Conservation (phyloP, 192 early-diverging fungal species). For the Lunasporangiospora selenospora region DNA sequence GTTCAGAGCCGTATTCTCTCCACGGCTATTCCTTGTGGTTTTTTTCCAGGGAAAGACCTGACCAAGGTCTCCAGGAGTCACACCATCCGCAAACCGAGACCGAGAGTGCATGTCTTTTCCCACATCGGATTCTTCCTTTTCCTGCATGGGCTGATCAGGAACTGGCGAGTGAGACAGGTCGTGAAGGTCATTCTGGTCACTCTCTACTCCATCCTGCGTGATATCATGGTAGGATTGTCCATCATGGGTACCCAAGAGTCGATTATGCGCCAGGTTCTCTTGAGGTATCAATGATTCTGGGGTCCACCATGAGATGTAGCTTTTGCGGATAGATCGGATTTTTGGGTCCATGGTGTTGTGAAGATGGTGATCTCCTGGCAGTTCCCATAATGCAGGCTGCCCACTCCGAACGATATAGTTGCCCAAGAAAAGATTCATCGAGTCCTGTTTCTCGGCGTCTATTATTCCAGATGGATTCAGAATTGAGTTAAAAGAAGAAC, state of each 20-base stretch:
- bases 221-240: conserved; percentile 16
- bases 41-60: too few relatives aligned
- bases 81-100: too few relatives aligned
- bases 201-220: conserved; percentile 11
- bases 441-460: conserved; percentile 97
- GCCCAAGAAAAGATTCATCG: conserved; percentile 91
- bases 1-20: too few relatives aligned
- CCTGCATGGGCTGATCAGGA: too few relatives aligned
- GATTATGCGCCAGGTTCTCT: conserved; percentile 29
- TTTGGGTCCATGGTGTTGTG: conserved; percentile 64
- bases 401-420: conserved; percentile 65
- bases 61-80: too few relatives aligned
- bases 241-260: conserved; percentile 27
- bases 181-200: background rate
- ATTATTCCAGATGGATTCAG: background rate
- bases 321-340: conserved; percentile 39
- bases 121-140: too few relatives aligned
- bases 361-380: conserved; percentile 77
- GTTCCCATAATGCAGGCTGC: conserved; percentile 74
- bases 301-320: conserved; percentile 73
- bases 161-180: too few relatives aligned
- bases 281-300: conserved; percentile 50
- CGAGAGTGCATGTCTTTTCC: too few relatives aligned
- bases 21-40: too few relatives aligned
- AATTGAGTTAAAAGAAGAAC: background rate